phyloP scores from a whole-genome alignment of 2,329 filamentous ascomycete species.

The Colletotrichum navitas region DNA sequence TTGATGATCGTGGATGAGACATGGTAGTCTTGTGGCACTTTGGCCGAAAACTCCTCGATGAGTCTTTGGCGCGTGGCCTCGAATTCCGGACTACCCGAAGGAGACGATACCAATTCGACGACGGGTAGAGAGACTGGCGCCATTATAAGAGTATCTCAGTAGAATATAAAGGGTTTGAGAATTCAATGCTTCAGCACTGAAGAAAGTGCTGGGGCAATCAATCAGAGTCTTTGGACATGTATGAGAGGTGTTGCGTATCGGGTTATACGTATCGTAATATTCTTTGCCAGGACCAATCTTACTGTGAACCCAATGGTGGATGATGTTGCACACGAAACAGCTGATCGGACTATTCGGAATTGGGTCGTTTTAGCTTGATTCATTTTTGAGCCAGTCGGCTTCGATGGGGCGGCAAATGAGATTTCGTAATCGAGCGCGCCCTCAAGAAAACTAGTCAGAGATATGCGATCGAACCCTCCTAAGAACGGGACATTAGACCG shows the following conservation, averaged over 20 bases:
- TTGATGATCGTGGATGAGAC: conserved; percentile 48
- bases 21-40: conserved; percentile 49
- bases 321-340: too few species aligned
- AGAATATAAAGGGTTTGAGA: too few species aligned
- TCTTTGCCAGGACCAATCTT: too few species aligned
- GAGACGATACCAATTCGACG: background rate
- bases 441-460: background rate
- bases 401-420: background rate
- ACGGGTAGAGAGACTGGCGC: background rate
- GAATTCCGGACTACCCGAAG: conserved; percentile 45
- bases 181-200: background rate
- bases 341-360: too few species aligned
- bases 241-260: too few species aligned
- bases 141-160: background rate
- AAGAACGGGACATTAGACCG: too few species aligned
- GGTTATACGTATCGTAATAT: too few species aligned
- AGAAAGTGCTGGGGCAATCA: background rate
- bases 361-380: background rate
- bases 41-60: conserved; percentile 49
- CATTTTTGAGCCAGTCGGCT: background rate
- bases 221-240: too few species aligned
- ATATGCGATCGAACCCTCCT: background rate
- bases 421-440: background rate
- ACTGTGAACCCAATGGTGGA: too few species aligned
- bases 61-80: conserved; percentile 45